Conservation (phyloP, 2,329 filamentous ascomycete genomes). For the Neofusicoccum umdonicola region DNA sequence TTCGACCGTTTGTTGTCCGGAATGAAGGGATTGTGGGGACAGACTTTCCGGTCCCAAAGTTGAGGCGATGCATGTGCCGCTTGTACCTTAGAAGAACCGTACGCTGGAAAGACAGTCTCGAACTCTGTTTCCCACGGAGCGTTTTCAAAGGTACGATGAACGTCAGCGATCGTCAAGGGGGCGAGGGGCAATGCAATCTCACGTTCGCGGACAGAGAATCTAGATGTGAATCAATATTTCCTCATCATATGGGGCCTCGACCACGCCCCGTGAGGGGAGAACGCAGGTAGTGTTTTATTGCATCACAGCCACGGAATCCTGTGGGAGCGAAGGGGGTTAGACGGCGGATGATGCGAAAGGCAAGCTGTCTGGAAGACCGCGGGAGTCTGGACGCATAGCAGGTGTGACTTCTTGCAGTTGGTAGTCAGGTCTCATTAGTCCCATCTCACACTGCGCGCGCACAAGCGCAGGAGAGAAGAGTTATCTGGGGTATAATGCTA, state of each 20-base stretch:
- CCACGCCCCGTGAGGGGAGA: neutral
- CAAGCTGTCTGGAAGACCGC: too few species aligned
- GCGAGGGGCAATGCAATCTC: neutral
- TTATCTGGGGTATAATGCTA: neutral
- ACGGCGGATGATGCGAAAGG: neutral
- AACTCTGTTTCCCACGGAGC: neutral
- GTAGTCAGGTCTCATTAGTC: too few species aligned
- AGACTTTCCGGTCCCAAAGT: neutral
- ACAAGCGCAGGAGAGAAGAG: neutral
- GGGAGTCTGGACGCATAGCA: neutral
- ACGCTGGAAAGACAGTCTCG: constrained; percentile 4
- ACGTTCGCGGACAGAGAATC: neutral
- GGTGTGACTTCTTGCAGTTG: too few species aligned
- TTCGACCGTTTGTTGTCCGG: neutral
- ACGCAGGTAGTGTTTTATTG: neutral
- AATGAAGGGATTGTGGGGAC: constrained; percentile 2
- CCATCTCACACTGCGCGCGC: too few species aligned
- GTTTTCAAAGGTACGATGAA: too few species aligned
- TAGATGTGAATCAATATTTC: neutral
- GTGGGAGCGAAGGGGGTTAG: neutral
- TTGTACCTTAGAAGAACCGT: neutral
- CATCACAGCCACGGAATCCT: neutral
- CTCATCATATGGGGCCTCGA: too few species aligned
- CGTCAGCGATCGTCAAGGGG: neutral
- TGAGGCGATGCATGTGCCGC: neutral